Conservation (phyloP, 345 rosid genomes). For the Bruguiera parviflora region DNA sequence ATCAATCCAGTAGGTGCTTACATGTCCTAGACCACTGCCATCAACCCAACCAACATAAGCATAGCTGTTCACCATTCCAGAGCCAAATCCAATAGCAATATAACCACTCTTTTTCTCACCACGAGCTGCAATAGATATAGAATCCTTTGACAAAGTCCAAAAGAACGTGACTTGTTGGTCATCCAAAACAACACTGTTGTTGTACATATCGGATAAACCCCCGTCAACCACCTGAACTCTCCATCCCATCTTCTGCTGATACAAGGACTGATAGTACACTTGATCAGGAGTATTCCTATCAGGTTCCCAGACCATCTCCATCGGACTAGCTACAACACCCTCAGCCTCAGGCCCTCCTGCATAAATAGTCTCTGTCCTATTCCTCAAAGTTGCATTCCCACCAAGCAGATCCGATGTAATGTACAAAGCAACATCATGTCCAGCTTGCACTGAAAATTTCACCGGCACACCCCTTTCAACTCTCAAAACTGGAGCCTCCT, state of each 20-base stretch:
- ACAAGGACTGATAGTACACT: conserved; percentile 82
- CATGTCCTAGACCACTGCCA: conserved; percentile 61
- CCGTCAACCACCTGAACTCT: conserved; percentile 94
- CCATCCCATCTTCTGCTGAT: conserved; percentile 94
- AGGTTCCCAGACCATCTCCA: conserved; percentile 77
- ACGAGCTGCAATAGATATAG: conserved; percentile 83
- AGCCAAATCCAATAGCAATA: conserved; percentile 85
- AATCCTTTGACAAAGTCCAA: conserved; percentile 68
- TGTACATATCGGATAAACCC: conserved; percentile 91
- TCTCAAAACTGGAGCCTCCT: conserved; percentile 65
- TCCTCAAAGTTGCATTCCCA: conserved; percentile 85
- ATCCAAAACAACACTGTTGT: conserved; percentile 77
- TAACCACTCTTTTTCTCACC: conserved; percentile 94
- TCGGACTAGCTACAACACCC: conserved; percentile 75
- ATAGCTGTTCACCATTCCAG: conserved; percentile 69
- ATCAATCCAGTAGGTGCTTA: conserved; percentile 84
- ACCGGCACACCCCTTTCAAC: conserved; percentile 78
- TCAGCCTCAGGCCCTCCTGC: conserved; percentile 89
- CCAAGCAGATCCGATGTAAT: conserved; percentile 86
- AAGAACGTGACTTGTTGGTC: conserved; percentile 96
- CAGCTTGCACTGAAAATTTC: conserved; percentile 61
- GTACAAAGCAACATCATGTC: conserved; percentile 69
- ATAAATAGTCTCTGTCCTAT: conserved; percentile 66
- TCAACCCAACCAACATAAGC: conserved; percentile 96
- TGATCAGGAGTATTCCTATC: conserved; percentile 90